Evolutionary conservation across 306 rosid species (phyloP), one percentile per base, ranked within the genome.

Genomic region (Castanea mollissima): DNA sequence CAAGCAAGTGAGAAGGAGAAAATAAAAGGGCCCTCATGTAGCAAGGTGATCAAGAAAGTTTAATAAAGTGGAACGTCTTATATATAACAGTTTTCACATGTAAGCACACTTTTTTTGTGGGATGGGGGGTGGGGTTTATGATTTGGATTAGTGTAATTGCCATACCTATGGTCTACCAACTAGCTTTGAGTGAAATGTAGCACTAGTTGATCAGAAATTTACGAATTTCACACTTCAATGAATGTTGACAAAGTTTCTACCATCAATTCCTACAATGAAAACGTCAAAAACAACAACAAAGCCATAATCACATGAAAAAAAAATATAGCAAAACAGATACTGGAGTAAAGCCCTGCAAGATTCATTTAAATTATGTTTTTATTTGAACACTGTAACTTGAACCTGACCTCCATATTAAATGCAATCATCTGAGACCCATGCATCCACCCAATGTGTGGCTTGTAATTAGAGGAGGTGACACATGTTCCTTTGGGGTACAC

Each of bases 351-450:
- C 49, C 27, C 31, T 75, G 59, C 62, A 63, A 69, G 27, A 18
- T 75, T 51, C 54, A 73, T 60, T 31, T 41, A 52, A 70, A 73
- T 72, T 71, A 5, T 56, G 73, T 62, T 41, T 81, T 67, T 76
- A 67, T 62, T 35, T 52, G 60, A 73, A 65, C 68, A 77, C 71
- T 56, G 20, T 8, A 52, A 59, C 51, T 58, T 71, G 81, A 79
- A 35, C 64, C 88, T 81, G 63, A 90, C 97, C 99, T 94, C 97
- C 97, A 94, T 92, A 84, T 94, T 94, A 74, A 92, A 86, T 38
- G 95, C 99, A 72, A 92, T 95, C 97, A 94, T 91, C 85, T 92
- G 99, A 83, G 95, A 97, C 74, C 99, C 99, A 41, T 92, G 90
- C 21, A 77, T 89, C 99, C 97, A 94, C 82, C 92, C 97, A 74